Evolutionary conservation across 1,139 yeast genomes (phyloP), one percentile per base, ranked within the genome.

Genomic region (Debaryomyces fabryi): DNA sequence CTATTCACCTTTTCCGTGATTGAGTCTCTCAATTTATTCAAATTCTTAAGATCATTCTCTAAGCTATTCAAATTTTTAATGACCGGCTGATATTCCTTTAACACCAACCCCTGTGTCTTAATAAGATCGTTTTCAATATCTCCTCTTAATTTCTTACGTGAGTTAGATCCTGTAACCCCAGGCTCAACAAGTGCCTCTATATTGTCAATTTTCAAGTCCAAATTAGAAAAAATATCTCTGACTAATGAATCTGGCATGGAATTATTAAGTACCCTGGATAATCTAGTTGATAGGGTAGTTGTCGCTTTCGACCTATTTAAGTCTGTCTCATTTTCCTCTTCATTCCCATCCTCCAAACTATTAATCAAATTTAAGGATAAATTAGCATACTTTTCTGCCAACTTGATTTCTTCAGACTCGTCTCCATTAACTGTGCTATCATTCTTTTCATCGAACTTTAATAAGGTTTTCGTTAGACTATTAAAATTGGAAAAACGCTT

Each of bases 41-140:
- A 63, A 15, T 67, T 70, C 35, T 69, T 67, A 12, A 81, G 54
- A 40, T 67, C 69, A 3, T 62, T 64, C 29, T 72, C 74, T 12
- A 86, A 68, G 1, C 71, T 60, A 42, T 70, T 71, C 30, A 86
- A 69, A 39, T 72, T 75, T 44, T 68, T 71, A 12, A 83, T 77
- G 9, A 82, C 71, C 2, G 87, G 84, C 48, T 75, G 79, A 56
- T 84, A 88, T 48, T 83, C 88, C 55, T 80, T 82, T 47, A 91
- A 69, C 0, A 83, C 73, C 13, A 67, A 59, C 4, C 81, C 70
- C 56, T 88, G 89, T 47, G 81, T 81, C 53, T 78, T 81, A 49
- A 90, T 71, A 39, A 89, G 71, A 49, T 88, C 91, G n/a, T 75
- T 74, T 58, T 90, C 96, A 13, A 90, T 74, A 45, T 80, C 82